phyloP scores from a whole-genome alignment of 1,284 basidiomycete species.

The Thelephora terrestris region DNA sequence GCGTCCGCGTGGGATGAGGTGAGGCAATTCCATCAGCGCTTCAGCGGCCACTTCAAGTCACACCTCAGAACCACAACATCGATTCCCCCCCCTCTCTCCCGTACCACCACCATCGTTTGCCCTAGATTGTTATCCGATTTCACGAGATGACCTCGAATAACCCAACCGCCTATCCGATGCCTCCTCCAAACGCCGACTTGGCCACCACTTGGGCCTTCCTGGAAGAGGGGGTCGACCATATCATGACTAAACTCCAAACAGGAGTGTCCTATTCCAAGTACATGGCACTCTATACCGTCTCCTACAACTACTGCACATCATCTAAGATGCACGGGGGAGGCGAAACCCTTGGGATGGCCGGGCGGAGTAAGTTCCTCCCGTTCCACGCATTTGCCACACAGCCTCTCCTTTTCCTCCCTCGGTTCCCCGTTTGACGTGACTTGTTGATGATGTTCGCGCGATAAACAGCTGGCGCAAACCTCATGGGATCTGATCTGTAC shows the following conservation, averaged over 20 bases:
- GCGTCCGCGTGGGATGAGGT: too few relatives aligned
- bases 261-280: conserved; percentile 91
- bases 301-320: conserved; percentile 95
- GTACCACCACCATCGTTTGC: conserved; percentile 12
- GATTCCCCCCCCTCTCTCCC: conserved; percentile 6
- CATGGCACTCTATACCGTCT: conserved; percentile 87
- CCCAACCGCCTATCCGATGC: conserved; percentile 33
- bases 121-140: conserved; percentile 1
- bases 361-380: conserved; percentile 43
- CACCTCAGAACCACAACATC: not conserved
- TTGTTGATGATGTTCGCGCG: too few relatives aligned
- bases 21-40: too few relatives aligned
- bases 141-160: conserved; percentile 9
- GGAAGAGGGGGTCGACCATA: conserved; percentile 84
- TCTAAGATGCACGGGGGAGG: conserved; percentile 69
- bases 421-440: too few relatives aligned
- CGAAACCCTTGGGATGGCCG: conserved; percentile 39
- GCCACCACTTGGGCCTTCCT: conserved; percentile 86
- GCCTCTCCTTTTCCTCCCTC: conserved; percentile 1
- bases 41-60: not conserved
- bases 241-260: conserved; percentile 82
- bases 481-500: conserved; percentile 94
- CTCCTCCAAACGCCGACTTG: conserved; percentile 58
- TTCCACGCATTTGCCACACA: conserved; percentile 4
- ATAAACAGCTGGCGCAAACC: conserved; percentile 72